phyloP scores from a whole-genome alignment of 208 protist species.

The Leishmania arabica region DNA sequence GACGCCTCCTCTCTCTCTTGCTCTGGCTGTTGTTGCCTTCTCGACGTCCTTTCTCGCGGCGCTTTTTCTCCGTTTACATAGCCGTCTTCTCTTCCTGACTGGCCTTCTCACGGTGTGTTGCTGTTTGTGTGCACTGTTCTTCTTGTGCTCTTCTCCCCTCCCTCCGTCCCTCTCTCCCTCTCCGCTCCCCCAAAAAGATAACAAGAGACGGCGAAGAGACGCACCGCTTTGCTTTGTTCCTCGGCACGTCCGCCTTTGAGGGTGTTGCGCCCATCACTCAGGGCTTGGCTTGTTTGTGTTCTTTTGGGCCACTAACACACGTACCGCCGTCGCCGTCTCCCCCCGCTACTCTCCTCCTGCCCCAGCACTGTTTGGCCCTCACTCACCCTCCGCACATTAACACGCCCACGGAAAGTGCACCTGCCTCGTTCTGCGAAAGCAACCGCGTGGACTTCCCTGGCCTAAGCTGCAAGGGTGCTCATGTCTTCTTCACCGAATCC shows the following conservation, averaged over 20 bases:
- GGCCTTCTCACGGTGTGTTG: neutral
- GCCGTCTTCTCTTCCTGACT: neutral
- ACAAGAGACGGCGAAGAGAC: neutral
- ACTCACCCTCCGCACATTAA: neutral
- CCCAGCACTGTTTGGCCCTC: neutral
- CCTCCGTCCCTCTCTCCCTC: neutral
- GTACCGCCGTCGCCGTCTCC: neutral
- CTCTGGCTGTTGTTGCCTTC: no score
- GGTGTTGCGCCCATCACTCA: neutral
- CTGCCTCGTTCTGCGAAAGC: neutral
- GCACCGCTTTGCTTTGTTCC: neutral
- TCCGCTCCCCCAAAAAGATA: neutral
- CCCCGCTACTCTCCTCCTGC: neutral
- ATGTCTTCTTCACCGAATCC: conserved; percentile 10
- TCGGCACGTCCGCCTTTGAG: neutral
- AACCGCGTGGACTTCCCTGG: no score
- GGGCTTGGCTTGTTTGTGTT: neutral
- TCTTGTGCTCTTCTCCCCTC: neutral
- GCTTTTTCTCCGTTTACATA: no score
- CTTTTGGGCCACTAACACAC: neutral
- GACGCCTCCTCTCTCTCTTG: neutral
- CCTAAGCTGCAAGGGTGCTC: neutral
- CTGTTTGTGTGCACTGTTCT: neutral
- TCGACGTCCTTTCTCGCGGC: no score
- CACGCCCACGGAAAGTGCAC: neutral